Evolutionary conservation across 495 filamentous ascomycete genomes (phyloP).

Genomic region (Penicillium soppii): DNA sequence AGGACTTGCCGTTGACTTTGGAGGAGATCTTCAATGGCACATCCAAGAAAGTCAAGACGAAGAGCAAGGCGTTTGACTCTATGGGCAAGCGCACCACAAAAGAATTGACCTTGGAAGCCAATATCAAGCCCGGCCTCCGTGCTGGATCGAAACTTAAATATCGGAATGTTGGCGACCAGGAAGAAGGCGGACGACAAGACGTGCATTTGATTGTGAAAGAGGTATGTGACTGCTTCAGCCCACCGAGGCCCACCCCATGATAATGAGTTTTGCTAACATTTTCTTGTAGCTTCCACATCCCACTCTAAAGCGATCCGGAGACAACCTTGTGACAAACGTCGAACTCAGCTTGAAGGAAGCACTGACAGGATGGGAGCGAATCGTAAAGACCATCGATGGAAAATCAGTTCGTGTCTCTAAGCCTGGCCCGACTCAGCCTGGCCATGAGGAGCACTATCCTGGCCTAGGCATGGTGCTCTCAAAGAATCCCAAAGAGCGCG

Average conservation of each 20-base stretch:
- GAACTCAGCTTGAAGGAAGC: slow-evolving; percentile 91
- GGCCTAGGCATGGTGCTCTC: slow-evolving; percentile 86
- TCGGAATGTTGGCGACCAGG: slow-evolving; percentile 91
- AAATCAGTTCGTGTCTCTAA: slow-evolving; percentile 75
- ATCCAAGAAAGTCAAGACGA: slow-evolving; percentile 96
- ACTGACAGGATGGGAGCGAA: slow-evolving; percentile 90
- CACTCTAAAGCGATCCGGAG: slow-evolving; percentile 77
- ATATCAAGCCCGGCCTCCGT: slow-evolving; percentile 92
- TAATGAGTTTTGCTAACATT: slow-evolving; percentile 19
- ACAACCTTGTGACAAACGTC: slow-evolving; percentile 75
- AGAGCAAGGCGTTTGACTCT: slow-evolving; percentile 87
- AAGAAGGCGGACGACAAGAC: slow-evolving; percentile 96
- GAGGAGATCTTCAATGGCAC: slow-evolving; percentile 84
- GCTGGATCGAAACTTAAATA: slow-evolving; percentile 98
- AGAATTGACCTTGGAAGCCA: slow-evolving; percentile 88
- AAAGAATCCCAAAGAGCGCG: slow-evolving; percentile 79
- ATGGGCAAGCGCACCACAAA: slow-evolving; percentile 80
- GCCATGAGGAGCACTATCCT: slow-evolving; percentile 77
- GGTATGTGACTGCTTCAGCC: slow-evolving; percentile 53
- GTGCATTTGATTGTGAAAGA: slow-evolving; percentile 91
- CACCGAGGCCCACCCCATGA: not conserved
- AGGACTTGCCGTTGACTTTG: slow-evolving; percentile 73
- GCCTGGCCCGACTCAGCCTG: slow-evolving; percentile 80
- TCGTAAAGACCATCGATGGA: slow-evolving; percentile 89
- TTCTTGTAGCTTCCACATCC: slow-evolving; percentile 72